Base-by-base conservation (phyloP, 2,329 filamentous ascomycete genomes). In the Rutstroemia sp. region DNA sequence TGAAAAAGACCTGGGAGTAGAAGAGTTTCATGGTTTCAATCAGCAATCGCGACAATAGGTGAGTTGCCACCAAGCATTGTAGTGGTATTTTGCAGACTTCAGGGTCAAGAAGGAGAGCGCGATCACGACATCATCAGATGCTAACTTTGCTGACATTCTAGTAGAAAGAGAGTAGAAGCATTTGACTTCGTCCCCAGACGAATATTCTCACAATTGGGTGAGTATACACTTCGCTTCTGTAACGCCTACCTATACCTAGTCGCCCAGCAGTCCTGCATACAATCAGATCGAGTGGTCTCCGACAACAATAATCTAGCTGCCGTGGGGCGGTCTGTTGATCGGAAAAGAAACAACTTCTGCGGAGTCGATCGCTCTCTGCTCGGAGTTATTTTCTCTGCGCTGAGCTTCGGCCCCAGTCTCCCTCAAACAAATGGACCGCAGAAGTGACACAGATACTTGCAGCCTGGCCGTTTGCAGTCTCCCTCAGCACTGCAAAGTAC, bases 11-110 rank as follows among this genome's bases (percentile, higher is more conserved):
- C 37, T 44, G 16, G 37, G 16, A 42, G 42, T 57, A 57, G 55
- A 57, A 54, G 44, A 54, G 44, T 54, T 53, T 54, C 49, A 44
- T 54, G 50, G 27, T 57, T 57, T 57, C 27, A 38, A 39, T 37
- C 61, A 58, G 56, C 57, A 60, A 58, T 58, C 61, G 58, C 58
- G 58, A 56, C 60, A 60, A 60, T 62, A 42, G 53, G 53, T 44
- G 16, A 37, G 38, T 39, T 55, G 7, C 34, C 19, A 45, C 19
- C 17, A 45, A 25, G 12, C 10, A 19, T 45, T 21, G 19, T 45
- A 10, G 5, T 2, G 23, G 39, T 19, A 3, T 5, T n/a, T 25
- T 45, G 42, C 5, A 19, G 5, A 10, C 7, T 45, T 45, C 7
- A 23, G 42, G 42, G 19, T 23, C 25, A 21, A 19, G 42, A n/a